Percentiles rank a stretch among this genome's conserved stretches.
phyloP scores from a whole-genome alignment of 78 protist genomes.

The Dictyostelium firmibasis region DNA sequence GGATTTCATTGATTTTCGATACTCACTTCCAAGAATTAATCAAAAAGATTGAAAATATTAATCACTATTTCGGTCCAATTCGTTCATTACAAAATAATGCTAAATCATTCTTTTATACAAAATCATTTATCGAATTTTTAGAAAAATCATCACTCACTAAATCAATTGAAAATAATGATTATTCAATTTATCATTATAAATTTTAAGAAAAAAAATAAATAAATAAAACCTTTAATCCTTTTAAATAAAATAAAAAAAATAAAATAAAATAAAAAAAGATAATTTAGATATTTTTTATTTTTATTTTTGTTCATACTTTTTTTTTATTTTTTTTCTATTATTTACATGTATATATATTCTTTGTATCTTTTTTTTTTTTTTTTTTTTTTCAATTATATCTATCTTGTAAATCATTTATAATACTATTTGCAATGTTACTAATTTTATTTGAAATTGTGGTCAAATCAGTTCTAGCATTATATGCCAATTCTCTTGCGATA shows the following conservation, averaged over 20 bases:
- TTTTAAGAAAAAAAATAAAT: neutral
- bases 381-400: constrained; percentile 35
- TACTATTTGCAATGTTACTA: constrained; percentile 25
- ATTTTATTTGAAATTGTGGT: constrained; percentile 31
- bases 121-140: constrained; percentile 17
- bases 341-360: neutral
- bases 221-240: neutral
- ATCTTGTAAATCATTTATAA: constrained; percentile 58
- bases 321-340: neutral
- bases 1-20: constrained; percentile 32
- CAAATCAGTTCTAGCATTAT: constrained; percentile 54
- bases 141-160: neutral
- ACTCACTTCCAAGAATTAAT: constrained; percentile 40
- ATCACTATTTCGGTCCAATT: constrained; percentile 13
- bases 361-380: neutral
- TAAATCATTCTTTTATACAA: constrained; percentile 15
- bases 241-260: neutral
- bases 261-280: neutral
- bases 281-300: neutral
- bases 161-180: constrained; percentile 3
- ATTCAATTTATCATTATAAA: constrained; percentile 32
- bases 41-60: neutral
- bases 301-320: neutral
- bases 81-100: constrained; percentile 5
- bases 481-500: constrained; percentile 15